These are phyloP conservation scores for Leucosporidium yakuticum DNA, from an alignment of 768 basidiomycete species.

Conservation along the genomic window DNA sequence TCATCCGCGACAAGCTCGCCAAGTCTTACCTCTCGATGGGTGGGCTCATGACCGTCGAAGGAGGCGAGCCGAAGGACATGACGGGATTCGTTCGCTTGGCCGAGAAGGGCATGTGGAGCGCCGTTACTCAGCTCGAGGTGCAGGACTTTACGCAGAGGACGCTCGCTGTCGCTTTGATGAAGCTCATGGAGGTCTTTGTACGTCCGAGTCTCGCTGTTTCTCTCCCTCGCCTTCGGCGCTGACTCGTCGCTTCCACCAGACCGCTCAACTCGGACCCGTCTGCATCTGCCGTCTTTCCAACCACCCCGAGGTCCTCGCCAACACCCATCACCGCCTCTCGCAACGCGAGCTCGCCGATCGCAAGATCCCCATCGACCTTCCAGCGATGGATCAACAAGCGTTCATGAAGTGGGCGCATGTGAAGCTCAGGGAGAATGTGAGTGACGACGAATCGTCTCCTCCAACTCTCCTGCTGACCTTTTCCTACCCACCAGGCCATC, in stretches of 20 bases:
- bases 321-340: conserved; percentile 21
- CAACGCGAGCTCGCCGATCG: conserved; percentile 33
- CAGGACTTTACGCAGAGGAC: conserved; percentile 29
- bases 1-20: conserved; percentile 27
- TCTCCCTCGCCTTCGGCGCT: background rate
- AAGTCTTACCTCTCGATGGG: conserved; percentile 28
- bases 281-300: conserved; percentile 31
- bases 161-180: conserved; percentile 28
- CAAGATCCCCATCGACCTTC: conserved; percentile 31
- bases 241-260: background rate
- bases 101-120: conserved; percentile 21
- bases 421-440: conserved; percentile 23
- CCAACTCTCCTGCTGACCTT: background rate
- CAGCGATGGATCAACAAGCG: conserved; percentile 25
- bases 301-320: conserved; percentile 29
- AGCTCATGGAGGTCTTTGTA: conserved; percentile 32
- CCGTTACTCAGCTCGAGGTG: conserved; percentile 19
- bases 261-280: conserved; percentile 23
- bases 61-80: conserved; percentile 27
- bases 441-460: background rate
- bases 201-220: background rate
- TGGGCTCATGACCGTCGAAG: conserved; percentile 23
- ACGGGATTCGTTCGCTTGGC: conserved; percentile 18
- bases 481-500: background rate
- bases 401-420: conserved; percentile 27